Percentiles rank a stretch among this genome's conserved stretches.
These are phyloP conservation scores for Salix dunnii DNA, from an alignment of 345 rosid genomes.

Conservation along the genomic window DNA sequence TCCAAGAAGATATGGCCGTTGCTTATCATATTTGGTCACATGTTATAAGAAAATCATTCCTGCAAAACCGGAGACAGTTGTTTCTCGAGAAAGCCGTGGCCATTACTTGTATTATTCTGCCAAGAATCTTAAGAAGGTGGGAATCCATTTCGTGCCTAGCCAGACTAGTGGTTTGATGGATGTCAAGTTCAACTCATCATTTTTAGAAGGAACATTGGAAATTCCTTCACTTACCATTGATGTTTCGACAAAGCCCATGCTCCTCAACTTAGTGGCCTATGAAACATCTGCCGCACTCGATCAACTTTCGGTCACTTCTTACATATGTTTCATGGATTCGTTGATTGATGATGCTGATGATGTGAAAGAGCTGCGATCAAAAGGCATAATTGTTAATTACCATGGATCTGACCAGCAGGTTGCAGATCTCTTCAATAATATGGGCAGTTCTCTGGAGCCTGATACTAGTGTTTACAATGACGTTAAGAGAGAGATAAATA, in stretches of 20 bases:
- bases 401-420: constrained; percentile 18
- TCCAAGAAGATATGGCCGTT: too few relatives aligned
- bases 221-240: constrained; percentile 17
- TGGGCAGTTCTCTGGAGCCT: too few relatives aligned
- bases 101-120: background rate
- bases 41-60: too few relatives aligned
- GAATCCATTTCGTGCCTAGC: background rate
- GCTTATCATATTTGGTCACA: background rate
- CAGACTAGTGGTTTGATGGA: background rate
- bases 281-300: constrained; percentile 11
- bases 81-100: too few relatives aligned
- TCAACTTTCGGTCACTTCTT: constrained; percentile 10
- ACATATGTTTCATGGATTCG: constrained; percentile 16
- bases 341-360: constrained; percentile 16
- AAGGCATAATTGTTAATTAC: constrained; percentile 7
- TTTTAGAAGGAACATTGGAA: background rate
- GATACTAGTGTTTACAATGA: too few relatives aligned
- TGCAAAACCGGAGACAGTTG: too few relatives aligned
- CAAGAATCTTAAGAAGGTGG: background rate
- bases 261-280: constrained; percentile 9
- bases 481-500: background rate
- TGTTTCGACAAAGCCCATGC: constrained; percentile 12
- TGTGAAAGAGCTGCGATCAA: constrained; percentile 12
- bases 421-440: background rate
- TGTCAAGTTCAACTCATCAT: background rate